These are phyloP conservation scores for Neofusicoccum kwambonambiense DNA, from an alignment of 2,329 filamentous ascomycete species.

Conservation along the genomic window DNA sequence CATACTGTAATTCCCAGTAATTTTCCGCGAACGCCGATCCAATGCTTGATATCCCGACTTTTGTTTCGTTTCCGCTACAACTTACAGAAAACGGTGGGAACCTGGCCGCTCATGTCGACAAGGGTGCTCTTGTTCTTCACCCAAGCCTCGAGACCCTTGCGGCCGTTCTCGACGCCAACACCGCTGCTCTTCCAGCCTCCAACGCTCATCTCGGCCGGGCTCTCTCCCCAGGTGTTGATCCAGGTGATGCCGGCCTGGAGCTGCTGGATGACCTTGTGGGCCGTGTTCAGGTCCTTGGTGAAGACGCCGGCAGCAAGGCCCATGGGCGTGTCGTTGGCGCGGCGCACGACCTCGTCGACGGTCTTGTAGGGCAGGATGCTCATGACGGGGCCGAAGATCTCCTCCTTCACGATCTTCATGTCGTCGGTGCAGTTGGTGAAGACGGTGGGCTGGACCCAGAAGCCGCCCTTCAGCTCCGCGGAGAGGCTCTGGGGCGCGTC, in stretches of 20 bases:
- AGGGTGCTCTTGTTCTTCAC: slow-evolving; percentile 84
- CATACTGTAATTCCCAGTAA: not conserved
- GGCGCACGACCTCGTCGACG: slow-evolving; percentile 65
- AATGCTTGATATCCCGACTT: slow-evolving; percentile 5
- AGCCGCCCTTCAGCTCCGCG: slow-evolving; percentile 59
- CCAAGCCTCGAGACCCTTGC: slow-evolving; percentile 77
- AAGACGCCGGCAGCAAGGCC: slow-evolving; percentile 85
- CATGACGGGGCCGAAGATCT: slow-evolving; percentile 90
- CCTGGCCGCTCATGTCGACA: slow-evolving; percentile 73
- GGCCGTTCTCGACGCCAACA: slow-evolving; percentile 82
- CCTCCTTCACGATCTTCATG: slow-evolving; percentile 78
- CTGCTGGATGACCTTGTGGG: slow-evolving; percentile 68
- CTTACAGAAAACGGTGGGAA: slow-evolving; percentile 72
- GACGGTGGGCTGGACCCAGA: slow-evolving; percentile 79
- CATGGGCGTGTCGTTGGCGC: slow-evolving; percentile 75
- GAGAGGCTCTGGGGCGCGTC: slow-evolving; percentile 51
- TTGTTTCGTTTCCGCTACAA: slow-evolving; percentile 39
- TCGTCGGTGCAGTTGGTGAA: slow-evolving; percentile 82
- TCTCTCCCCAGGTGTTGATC: slow-evolving; percentile 94
- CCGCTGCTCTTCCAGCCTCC: slow-evolving; percentile 92
- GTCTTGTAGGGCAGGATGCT: slow-evolving; percentile 72
- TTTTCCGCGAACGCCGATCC: not conserved
- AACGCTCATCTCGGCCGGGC: slow-evolving; percentile 86
- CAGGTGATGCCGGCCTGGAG: slow-evolving; percentile 85
- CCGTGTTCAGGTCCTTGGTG: slow-evolving; percentile 69